Conservation (phyloP, 352 stramenopile species). For the Sclerospora graminicola region DNA sequence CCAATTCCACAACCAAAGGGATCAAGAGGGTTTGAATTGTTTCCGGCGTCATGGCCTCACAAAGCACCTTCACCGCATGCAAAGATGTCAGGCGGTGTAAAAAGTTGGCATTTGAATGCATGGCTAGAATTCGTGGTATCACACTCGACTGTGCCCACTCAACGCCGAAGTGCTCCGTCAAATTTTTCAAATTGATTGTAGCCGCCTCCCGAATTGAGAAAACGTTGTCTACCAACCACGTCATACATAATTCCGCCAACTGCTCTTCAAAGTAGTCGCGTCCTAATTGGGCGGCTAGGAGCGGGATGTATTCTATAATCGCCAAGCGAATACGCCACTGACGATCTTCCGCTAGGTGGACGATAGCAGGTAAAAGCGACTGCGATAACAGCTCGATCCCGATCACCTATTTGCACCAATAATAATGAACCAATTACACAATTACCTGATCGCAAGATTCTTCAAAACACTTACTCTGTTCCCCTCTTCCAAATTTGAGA, state of each 20-base stretch:
- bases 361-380: constrained; percentile 95
- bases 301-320: constrained; percentile 98
- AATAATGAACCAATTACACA: constrained; percentile 1
- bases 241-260: constrained; percentile 92
- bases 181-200: constrained; percentile 90
- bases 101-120: constrained; percentile 91
- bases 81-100: constrained; percentile 90
- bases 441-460: neutral
- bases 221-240: constrained; percentile 95
- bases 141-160: constrained; percentile 92
- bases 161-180: constrained; percentile 92
- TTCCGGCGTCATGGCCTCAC: constrained; percentile 58
- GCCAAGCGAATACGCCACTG: constrained; percentile 97
- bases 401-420: constrained; percentile 71
- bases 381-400: constrained; percentile 95
- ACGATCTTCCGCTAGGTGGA: constrained; percentile 96
- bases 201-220: constrained; percentile 95
- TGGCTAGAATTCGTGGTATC: constrained; percentile 89
- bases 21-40: constrained; percentile 84
- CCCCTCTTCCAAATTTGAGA: constrained; percentile 94
- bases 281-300: constrained; percentile 93
- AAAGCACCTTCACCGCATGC: constrained; percentile 80
- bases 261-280: constrained; percentile 94
- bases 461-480: constrained; percentile 66
- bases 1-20: constrained; percentile 88